Conservation (phyloP, 1,284 basidiomycete genomes). For the Singerocomus rubriflavus region DNA sequence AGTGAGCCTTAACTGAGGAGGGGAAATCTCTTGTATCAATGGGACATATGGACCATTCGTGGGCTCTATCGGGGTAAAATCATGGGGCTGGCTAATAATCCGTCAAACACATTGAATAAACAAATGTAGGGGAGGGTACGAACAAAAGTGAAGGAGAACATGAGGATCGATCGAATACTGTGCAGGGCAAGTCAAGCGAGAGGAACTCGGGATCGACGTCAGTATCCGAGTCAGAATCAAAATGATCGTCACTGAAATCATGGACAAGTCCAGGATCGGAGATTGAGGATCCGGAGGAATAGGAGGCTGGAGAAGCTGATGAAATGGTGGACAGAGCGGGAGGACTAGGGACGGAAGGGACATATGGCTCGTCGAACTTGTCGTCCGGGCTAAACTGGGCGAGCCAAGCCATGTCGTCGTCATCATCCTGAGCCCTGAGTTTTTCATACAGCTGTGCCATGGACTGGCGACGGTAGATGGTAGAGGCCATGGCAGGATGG, state of each 20-base stretch:
- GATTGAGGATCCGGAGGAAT: constrained; percentile 21
- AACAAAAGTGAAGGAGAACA: constrained; percentile 25
- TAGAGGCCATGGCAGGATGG: constrained; percentile 25
- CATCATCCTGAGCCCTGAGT: constrained; percentile 34
- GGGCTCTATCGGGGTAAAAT: constrained; percentile 1
- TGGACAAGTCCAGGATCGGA: constrained; percentile 19
- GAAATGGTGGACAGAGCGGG: constrained; percentile 29
- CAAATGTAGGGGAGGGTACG: constrained; percentile 6
- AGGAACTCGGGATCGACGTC: constrained; percentile 25
- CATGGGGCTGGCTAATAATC: constrained; percentile 20
- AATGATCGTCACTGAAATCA: constrained; percentile 27
- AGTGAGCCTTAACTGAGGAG: constrained; percentile 2
- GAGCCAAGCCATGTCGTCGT: constrained; percentile 34
- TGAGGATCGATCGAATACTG: constrained; percentile 10
- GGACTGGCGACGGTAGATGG: constrained; percentile 35
- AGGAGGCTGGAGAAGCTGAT: constrained; percentile 22
- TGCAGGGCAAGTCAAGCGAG: constrained; percentile 14
- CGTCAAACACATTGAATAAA: constrained; percentile 17
- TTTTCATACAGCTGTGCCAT: constrained; percentile 36
- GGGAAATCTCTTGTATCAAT: constrained; percentile 3
- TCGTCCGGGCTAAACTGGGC: constrained; percentile 35
- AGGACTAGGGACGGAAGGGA: constrained; percentile 20
- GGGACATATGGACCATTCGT: constrained; percentile 17
- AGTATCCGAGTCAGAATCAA: constrained; percentile 29
- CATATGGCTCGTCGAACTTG: constrained; percentile 29